These are phyloP conservation scores for Malbranchea zuffiana DNA, from an alignment of 2,329 filamentous ascomycete species.

Conservation along the genomic window DNA sequence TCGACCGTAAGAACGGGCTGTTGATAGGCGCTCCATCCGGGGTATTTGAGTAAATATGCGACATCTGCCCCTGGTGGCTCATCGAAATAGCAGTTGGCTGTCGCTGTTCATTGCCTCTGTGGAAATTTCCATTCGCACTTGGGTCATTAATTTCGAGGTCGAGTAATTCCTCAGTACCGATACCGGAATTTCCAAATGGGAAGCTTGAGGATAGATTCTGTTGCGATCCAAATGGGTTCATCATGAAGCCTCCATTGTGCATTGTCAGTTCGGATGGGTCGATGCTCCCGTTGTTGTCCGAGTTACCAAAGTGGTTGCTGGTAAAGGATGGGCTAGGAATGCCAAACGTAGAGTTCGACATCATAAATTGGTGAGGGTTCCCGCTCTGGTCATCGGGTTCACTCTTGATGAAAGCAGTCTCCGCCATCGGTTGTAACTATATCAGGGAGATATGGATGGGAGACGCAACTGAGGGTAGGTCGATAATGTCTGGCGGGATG, in stretches of 20 bases:
- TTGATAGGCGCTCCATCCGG: constrained; percentile 86
- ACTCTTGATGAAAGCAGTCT: constrained; percentile 55
- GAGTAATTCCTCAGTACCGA: constrained; percentile 79
- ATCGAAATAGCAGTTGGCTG: constrained; percentile 44
- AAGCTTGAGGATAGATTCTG: constrained; percentile 61
- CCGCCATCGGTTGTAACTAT: constrained; percentile 44
- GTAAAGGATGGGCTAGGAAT: constrained; percentile 43
- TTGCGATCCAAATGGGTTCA: constrained; percentile 50
- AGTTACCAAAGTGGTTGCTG: constrained; percentile 40
- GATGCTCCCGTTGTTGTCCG: constrained; percentile 48
- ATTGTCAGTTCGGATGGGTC: constrained; percentile 79
- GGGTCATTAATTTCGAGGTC: constrained; percentile 45
- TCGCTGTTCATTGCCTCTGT: constrained; percentile 42
- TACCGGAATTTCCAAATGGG: constrained; percentile 64
- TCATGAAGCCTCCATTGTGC: constrained; percentile 42
- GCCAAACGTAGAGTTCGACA: constrained; percentile 39
- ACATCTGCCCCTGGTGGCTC: constrained; percentile 58
- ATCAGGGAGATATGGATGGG: too few relatives aligned
- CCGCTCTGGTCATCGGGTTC: constrained; percentile 54
- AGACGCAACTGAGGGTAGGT: too few relatives aligned
- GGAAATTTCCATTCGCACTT: constrained; percentile 28
- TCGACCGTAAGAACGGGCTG: constrained; percentile 68
- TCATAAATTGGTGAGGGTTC: constrained; percentile 40
- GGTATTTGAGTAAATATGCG: constrained; percentile 71
- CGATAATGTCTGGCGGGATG: too few relatives aligned